Evolutionary conservation across 2,329 filamentous ascomycete genomes (phyloP).

Genomic region (Fusarium torulosum): DNA sequence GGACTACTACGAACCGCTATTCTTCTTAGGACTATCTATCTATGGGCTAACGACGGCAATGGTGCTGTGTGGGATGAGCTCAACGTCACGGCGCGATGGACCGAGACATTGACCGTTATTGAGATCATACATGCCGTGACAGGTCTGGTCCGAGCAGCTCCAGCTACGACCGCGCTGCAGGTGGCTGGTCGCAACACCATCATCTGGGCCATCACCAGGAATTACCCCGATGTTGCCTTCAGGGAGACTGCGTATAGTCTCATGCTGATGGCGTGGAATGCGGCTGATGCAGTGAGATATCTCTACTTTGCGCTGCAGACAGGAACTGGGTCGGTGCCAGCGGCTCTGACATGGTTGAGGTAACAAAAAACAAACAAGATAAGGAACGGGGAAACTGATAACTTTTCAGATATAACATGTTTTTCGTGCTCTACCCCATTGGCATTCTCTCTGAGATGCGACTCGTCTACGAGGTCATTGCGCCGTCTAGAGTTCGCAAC

Average conservation of each 20-base stretch:
- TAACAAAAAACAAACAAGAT: not conserved
- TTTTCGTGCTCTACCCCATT: constrained; percentile 33
- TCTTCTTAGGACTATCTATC: constrained; percentile 13
- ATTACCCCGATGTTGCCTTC: constrained; percentile 35
- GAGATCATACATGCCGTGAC: constrained; percentile 32
- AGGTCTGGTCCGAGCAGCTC: constrained; percentile 37
- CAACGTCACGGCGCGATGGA: constrained; percentile 34
- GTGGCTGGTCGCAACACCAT: constrained; percentile 44
- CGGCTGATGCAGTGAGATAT: constrained; percentile 38
- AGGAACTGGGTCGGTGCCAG: constrained; percentile 16
- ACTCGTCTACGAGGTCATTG: constrained; percentile 40
- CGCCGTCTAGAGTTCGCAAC: constrained; percentile 32
- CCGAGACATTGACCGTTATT: constrained; percentile 28
- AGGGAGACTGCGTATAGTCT: constrained; percentile 32
- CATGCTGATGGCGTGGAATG: constrained; percentile 42
- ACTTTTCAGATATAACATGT: constrained; percentile 31
- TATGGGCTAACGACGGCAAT: constrained; percentile 31
- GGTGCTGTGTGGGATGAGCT: constrained; percentile 36
- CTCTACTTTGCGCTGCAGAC: constrained; percentile 39
- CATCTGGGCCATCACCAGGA: constrained; percentile 43
- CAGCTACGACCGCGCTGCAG: constrained; percentile 36
- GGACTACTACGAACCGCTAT: constrained; percentile 23
- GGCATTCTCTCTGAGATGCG: constrained; percentile 38
- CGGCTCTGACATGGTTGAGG: constrained; percentile 36
- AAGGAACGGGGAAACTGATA: not conserved